phyloP scores from a whole-genome alignment of 345 rosid species.

The Lepidium sativum region DNA sequence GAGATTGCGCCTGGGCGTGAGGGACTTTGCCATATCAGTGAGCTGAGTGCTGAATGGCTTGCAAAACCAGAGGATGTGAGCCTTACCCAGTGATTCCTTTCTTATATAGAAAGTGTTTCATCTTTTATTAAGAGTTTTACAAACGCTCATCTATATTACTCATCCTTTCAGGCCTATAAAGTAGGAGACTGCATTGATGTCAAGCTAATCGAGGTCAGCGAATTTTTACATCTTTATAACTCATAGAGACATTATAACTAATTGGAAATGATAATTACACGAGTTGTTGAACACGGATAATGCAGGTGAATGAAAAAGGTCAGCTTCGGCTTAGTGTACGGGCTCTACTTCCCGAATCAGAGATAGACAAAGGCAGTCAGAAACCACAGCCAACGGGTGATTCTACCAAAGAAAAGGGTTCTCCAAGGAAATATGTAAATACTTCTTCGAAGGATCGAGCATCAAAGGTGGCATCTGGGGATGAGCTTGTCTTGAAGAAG shows the following conservation, averaged over 20 bases:
- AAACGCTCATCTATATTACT: not conserved
- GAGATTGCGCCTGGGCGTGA: constrained; percentile 97
- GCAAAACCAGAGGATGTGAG: constrained; percentile 98
- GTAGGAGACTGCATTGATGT: constrained; percentile 91
- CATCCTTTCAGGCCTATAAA: constrained; percentile 53
- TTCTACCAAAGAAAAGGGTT: constrained; percentile 28
- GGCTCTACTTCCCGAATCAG: constrained; percentile 70
- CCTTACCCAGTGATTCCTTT: not conserved
- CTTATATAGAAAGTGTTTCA: not conserved
- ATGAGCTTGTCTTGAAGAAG: constrained; percentile 37
- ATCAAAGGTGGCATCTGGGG: constrained; percentile 33
- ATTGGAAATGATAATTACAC: not conserved
- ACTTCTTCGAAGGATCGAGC: constrained; percentile 29
- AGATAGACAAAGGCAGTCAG: constrained; percentile 33
- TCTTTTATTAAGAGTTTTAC: not conserved
- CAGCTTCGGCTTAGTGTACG: constrained; percentile 90
- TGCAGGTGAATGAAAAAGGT: constrained; percentile 87
- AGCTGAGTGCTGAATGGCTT: constrained; percentile 73
- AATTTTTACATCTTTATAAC: not conserved
- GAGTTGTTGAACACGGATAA: constrained; percentile 14
- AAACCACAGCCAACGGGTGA: constrained; percentile 30
- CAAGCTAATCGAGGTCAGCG: constrained; percentile 81
- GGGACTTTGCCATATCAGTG: constrained; percentile 99
- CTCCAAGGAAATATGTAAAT: constrained; percentile 28
- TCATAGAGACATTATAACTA: not conserved